A percentile compares a stretch with the other conserved stretches of the same genome.
Conservation (phyloP, 2,329 filamentous ascomycete genomes). For the Phialophora tarda region DNA sequence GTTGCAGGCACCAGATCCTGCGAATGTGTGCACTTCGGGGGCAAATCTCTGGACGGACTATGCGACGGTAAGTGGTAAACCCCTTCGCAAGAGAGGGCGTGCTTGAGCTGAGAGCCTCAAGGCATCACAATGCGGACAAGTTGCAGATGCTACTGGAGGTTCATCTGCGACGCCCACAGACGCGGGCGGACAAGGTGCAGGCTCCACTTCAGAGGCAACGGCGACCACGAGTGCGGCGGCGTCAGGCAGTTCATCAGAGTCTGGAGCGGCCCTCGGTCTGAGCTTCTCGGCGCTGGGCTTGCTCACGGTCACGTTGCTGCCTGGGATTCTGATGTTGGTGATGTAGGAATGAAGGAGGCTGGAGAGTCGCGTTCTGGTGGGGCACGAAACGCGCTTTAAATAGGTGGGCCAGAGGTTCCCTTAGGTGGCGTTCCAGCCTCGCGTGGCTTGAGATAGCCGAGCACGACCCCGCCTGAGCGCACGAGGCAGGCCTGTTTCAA, state of each 20-base stretch:
- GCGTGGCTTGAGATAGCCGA: slow-evolving; percentile 20
- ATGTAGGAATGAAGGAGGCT: background rate
- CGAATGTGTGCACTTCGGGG: slow-evolving; percentile 16
- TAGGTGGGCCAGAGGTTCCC: background rate
- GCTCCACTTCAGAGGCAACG: background rate
- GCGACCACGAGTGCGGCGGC: background rate
- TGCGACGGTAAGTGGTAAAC: background rate
- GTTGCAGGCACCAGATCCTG: slow-evolving; percentile 4
- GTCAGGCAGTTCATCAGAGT: background rate
- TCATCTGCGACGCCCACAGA: background rate
- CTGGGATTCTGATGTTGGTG: background rate
- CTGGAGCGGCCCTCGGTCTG: background rate
- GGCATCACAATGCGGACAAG: slow-evolving; percentile 5
- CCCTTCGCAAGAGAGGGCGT: background rate
- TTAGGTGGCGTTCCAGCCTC: slow-evolving; percentile 15
- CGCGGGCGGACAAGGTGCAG: background rate
- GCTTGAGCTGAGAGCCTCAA: background rate
- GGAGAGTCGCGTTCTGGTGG: background rate
- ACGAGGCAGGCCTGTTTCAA: background rate
- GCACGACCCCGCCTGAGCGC: background rate
- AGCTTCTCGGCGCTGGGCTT: background rate
- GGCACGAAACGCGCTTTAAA: slow-evolving; percentile 6
- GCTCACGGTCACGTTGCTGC: background rate
- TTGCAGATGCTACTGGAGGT: background rate
- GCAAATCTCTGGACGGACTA: slow-evolving; percentile 11